Evolutionary conservation across 1,139 yeast species (phyloP), one percentile per base, ranked within the genome.

Genomic region (Yamadazyma sp.): DNA sequence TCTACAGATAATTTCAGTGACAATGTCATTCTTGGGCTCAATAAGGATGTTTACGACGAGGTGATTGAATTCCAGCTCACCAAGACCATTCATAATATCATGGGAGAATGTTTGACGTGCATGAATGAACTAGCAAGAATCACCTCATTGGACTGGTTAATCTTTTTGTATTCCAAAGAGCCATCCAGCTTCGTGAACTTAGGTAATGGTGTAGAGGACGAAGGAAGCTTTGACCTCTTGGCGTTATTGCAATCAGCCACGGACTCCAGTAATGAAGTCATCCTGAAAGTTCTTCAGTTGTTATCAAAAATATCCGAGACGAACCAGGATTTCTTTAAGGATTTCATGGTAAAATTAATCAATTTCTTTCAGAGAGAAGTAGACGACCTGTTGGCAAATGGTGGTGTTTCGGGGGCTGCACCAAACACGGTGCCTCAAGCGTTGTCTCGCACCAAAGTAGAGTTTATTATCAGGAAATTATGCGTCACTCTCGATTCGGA

Each of bases 91-190:
- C 59, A 60, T 24, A 58, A 61, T 2, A 66, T 70, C 10, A 62
- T 65, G 53, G 55, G 59, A 31, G 73, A 69, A 47, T 70, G 69
- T 43, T 56, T 68, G 20, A 59, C 62, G 24, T 60, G 65, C 10
- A 45, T 59, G 41, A 84, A 87, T 50, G 96, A 88, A 48, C 79
- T 83, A 26, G 87, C 97, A 0, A 72, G 94, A 47, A 75, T 89
- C 15, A 89, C 95, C 0, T 86, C 95, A 15, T 67, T 94, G 34
- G 96, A 91, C 49, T 94, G 98, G 98, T 69, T 94, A 27, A 82
- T 83, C 18, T 81, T 88, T 73, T 70, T 94, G 34, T 94, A 91
- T 54, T 75, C 81, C 25, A 82, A 82, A 49, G 84, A 84, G 32
- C 87, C 94, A 0, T 64, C 75, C 20, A 73, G 77, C 52, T 77